phyloP scores from a whole-genome alignment of 441 rosid genomes.

The Arabidopsis lyrata region DNA sequence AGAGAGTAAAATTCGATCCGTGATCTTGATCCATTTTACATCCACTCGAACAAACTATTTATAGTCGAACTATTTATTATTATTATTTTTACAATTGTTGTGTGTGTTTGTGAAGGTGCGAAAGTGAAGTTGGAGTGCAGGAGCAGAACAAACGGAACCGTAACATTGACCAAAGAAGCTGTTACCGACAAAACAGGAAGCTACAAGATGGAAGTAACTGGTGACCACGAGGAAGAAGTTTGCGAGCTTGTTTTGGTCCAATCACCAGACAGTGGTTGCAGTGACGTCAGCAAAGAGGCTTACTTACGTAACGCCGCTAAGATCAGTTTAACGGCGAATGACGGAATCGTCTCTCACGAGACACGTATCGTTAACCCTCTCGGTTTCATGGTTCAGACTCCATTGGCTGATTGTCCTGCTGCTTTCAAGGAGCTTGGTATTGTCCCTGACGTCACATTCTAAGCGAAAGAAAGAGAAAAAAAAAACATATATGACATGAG shows the following conservation, averaged over 20 bases:
- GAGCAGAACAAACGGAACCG: slow-evolving; percentile 46
- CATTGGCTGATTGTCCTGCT: slow-evolving; percentile 49
- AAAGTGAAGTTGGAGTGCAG: slow-evolving; percentile 59
- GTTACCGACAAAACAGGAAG: slow-evolving; percentile 50
- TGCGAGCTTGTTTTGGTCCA: slow-evolving; percentile 51
- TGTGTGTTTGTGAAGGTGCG: slow-evolving; percentile 46
- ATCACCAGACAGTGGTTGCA: slow-evolving; percentile 54
- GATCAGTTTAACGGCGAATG: slow-evolving; percentile 52
- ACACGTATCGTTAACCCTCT: slow-evolving; percentile 57
- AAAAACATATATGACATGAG: slow-evolving; percentile 11
- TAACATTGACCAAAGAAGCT: slow-evolving; percentile 48
- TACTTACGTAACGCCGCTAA: slow-evolving; percentile 47
- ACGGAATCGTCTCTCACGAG: slow-evolving; percentile 51
- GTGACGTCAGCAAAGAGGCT: slow-evolving; percentile 44
- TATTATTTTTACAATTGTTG: neutral
- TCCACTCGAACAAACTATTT: too few relatives aligned
- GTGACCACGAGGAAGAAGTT: slow-evolving; percentile 64
- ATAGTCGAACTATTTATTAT: too few relatives aligned
- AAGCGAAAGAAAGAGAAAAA: slow-evolving; percentile 8
- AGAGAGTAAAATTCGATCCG: too few relatives aligned
- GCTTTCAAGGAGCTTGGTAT: slow-evolving; percentile 64
- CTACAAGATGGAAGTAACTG: slow-evolving; percentile 51
- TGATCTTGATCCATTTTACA: too few relatives aligned
- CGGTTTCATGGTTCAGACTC: slow-evolving; percentile 55
- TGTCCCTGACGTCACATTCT: slow-evolving; percentile 33